Evolutionary conservation across 495 filamentous ascomycete species (phyloP).

Genomic region (Hypomontagnella submonticulosa): DNA sequence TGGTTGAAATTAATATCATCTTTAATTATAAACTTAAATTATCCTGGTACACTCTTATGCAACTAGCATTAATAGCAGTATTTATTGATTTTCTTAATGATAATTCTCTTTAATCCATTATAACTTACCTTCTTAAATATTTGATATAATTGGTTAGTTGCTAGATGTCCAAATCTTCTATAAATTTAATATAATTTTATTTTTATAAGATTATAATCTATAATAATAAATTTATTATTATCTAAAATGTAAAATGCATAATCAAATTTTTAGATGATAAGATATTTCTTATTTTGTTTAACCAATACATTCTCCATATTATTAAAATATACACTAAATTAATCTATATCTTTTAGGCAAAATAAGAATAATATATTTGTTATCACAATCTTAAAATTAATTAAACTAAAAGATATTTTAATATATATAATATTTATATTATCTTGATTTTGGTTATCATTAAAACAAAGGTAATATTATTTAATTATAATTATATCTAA

Average conservation of each 20-base stretch:
- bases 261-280: not conserved
- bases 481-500: not conserved
- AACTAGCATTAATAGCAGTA: constrained; percentile 6
- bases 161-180: too few species aligned
- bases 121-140: not conserved
- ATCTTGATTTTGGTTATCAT: not conserved
- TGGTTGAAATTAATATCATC: too few species aligned
- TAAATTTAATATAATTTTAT: constrained; percentile 5
- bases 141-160: not conserved
- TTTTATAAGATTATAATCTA: constrained; percentile 3
- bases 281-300: too few species aligned
- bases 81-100: constrained; percentile 11
- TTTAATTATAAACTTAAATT: constrained; percentile 7
- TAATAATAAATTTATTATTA: not conserved
- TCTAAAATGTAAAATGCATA: not conserved
- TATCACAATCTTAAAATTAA: not conserved
- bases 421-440: not conserved
- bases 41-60: not conserved
- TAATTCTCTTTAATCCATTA: not conserved
- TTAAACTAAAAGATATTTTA: not conserved
- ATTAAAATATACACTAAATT: constrained; percentile 3
- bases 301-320: constrained; percentile 4
- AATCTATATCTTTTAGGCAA: constrained; percentile 3
- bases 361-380: constrained; percentile 2
- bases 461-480: not conserved